These are phyloP conservation scores for Macrolepiota dolichaula DNA, from an alignment of 768 basidiomycete genomes.

Conservation along the genomic window DNA sequence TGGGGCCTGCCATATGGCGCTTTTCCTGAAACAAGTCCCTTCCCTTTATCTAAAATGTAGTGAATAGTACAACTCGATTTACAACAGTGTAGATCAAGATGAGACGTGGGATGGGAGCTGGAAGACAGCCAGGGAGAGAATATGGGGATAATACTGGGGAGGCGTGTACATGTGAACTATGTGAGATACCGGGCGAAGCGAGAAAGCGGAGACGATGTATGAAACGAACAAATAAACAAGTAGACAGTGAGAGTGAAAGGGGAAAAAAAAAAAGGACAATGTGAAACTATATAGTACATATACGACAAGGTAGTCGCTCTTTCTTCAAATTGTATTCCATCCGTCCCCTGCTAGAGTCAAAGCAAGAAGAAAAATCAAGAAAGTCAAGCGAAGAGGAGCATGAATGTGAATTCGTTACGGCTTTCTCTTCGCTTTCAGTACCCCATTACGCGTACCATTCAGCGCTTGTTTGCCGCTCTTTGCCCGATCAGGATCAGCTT, in stretches of 20 bases:
- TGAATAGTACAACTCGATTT: constrained; percentile 10
- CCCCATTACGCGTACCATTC: neutral
- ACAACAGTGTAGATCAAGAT: constrained; percentile 9
- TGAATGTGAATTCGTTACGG: constrained; percentile 4
- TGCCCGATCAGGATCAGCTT: neutral
- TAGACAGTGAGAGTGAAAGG: neutral
- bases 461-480: constrained; percentile 4
- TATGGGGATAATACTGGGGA: constrained; percentile 4
- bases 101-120: neutral
- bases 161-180: neutral
- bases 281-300: constrained; percentile 8
- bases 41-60: neutral
- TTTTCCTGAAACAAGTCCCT: neutral
- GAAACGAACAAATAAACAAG: neutral
- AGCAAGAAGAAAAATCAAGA: constrained; percentile 5
- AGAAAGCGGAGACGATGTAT: constrained; percentile 10
- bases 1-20: neutral
- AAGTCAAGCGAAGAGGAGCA: neutral
- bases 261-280: neutral
- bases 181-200: neutral
- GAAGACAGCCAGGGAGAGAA: neutral
- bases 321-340: constrained; percentile 11
- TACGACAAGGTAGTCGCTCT: constrained; percentile 3
- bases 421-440: constrained; percentile 9
- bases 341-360: constrained; percentile 7